These are phyloP conservation scores for Malus sylvestris DNA, from an alignment of 306 rosid genomes.

Conservation along the genomic window DNA sequence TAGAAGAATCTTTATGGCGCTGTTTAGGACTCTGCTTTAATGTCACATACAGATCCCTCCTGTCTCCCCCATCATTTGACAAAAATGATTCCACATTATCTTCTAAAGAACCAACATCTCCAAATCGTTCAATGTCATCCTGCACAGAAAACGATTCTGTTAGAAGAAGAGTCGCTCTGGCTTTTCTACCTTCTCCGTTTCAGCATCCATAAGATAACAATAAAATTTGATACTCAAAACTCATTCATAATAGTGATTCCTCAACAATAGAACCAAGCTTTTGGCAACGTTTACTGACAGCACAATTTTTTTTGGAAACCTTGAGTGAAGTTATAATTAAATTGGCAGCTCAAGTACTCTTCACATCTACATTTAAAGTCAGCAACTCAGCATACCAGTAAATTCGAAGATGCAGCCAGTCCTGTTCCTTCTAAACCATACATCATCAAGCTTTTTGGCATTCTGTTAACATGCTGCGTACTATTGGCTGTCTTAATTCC, in stretches of 20 bases:
- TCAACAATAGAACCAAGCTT: neutral
- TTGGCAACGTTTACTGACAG: neutral
- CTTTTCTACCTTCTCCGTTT: neutral
- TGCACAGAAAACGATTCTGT: conserved; percentile 26
- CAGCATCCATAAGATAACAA: conserved; percentile 1
- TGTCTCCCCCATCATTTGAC: conserved; percentile 73
- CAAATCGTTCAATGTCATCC: conserved; percentile 87
- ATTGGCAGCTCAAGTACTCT: neutral
- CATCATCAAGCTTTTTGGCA: conserved; percentile 65
- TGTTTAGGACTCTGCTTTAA: conserved; percentile 54
- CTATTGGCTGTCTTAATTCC: conserved; percentile 57
- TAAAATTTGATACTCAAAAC: neutral
- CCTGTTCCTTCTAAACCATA: conserved; percentile 74
- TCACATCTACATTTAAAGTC: neutral
- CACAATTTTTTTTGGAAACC: neutral
- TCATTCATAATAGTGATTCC: neutral
- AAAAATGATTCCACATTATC: conserved; percentile 90
- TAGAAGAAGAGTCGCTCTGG: neutral
- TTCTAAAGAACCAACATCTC: conserved; percentile 80
- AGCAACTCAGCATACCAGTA: conserved; percentile 47
- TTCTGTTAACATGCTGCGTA: conserved; percentile 63
- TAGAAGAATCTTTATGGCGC: conserved; percentile 62
- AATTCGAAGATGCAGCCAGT: conserved; percentile 78
- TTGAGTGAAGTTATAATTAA: neutral
- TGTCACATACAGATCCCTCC: conserved; percentile 69